Evolutionary conservation across 2,329 filamentous ascomycete species (phyloP), one percentile per base, ranked within the genome.

Genomic region (Teratosphaeria epicoccoides): DNA sequence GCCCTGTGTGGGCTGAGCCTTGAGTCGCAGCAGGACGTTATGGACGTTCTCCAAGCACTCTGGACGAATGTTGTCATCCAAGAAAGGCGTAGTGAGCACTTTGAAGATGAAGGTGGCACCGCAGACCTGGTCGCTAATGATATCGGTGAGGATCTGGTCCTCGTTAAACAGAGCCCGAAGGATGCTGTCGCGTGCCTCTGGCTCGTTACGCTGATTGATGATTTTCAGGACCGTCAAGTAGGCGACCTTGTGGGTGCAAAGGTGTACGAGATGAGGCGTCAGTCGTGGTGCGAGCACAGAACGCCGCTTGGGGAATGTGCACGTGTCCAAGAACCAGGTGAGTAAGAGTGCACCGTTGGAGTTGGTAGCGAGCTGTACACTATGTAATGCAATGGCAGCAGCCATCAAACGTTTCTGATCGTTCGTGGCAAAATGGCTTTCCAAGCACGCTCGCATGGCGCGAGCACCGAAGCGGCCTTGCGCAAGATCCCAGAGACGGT

Each of bases 321-420:
- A 98, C 1, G 93, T 97, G 66, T 98, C 93, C 51, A 98, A 76
- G 77, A 97, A 94, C 93, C 93, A 98, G 10, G 93, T 98, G 59
- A 98, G 73, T 22, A 98, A 77, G 47, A 98, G 75, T 43, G 93
- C 93, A 26, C 93, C 93, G 62, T 98, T 98, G 46, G 90, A 86
- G 66, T 96, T 97, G 47, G 91, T 96, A 9, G 93, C 91, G 56
- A 98, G 79, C 71, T 96, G 90, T 24, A 96, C 91, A 64, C 91
- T 95, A 74, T 97, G 89, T 43, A 97, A 77, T n/a, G 91, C 88
- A 69, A 98, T 96, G 6, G 88, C 85, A 50, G 91, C 89, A 14
- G 93, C 93, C 60, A 98, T 80, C 82, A 96, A 87, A 53, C 90
- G 81, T 71, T 97, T 93, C 73, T 97, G 93, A 59, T 95, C 88